Base-by-base conservation (phyloP, 139 green algal species). In the Zygnema circumcarinatum region DNA sequence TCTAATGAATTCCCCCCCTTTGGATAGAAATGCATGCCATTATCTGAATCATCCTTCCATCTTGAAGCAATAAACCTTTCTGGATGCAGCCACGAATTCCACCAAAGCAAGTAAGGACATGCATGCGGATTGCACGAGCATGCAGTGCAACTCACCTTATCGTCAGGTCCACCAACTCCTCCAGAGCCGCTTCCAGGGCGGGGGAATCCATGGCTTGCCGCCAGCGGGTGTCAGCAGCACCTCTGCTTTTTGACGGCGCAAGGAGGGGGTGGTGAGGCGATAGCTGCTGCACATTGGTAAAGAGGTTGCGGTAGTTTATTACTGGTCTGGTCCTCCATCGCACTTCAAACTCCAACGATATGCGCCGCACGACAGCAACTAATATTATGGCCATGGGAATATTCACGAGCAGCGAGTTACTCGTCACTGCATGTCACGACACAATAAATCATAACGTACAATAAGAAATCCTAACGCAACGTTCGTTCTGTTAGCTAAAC, bases 261-360 rank as follows among this genome's bases (percentile, higher is more conserved):
- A 38, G 74, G 31, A 81, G 74, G 32, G 74, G 39, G 7, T 81
- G 39, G 1, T 7, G 39, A 29, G 22, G 1, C 31, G 74, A 74
- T n/a, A 81, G 25, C 36, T 32, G 74, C 31, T 39, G 22, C 31
- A 81, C 35, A n/a, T n/a, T n/a, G 21, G 29, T 29, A 20, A 68
- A 40, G 39, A 81, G 31, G 31, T 81, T n/a, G 39, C 36, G n/a
- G 74, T 35, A 35, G 32, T 42, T 38, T 40, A 81, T 40, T 81
- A 40, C 31, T 40, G 36, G 74, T n/a, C 32, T 35, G 32, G n/a
- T 29, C 35, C 56, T 85, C 32, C 32, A 80, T 0, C 67, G 54
- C n/a, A 81, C 31, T 38, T 85, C 32, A 29, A 85, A 1, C 67
- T 85, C 79, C 25, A 85, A 35, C 54, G 35, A 83, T 36, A 85